phyloP scores from a whole-genome alignment of 1,139 yeast species.

The Hansenula lynferdii region DNA sequence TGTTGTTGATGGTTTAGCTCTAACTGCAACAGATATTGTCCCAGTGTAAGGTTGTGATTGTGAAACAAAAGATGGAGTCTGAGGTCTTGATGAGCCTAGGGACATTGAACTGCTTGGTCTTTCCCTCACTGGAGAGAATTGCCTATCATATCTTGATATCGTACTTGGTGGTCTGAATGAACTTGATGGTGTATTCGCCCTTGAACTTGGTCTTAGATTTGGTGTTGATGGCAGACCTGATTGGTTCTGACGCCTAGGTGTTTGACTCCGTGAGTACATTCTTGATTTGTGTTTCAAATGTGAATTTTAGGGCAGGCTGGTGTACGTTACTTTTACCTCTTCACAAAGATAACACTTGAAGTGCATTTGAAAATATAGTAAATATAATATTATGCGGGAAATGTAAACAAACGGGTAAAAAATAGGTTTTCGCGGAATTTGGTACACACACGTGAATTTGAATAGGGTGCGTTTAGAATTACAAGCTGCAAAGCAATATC shows the following conservation, averaged over 20 bases:
- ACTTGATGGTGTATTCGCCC: conserved; percentile 17
- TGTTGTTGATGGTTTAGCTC: conserved; percentile 29
- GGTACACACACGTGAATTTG: not conserved
- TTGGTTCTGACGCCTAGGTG: conserved; percentile 13
- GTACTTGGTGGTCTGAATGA: conserved; percentile 4
- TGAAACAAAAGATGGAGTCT: conserved; percentile 24
- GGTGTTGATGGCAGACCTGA: conserved; percentile 15
- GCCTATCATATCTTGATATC: conserved; percentile 9
- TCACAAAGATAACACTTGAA: no score
- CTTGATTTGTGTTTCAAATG: no score
- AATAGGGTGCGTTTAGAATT: no score
- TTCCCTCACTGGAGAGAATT: conserved; percentile 17
- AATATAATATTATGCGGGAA: no score
- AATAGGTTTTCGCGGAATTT: not conserved
- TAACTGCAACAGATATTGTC: conserved; percentile 31
- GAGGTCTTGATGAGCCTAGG: conserved; percentile 12
- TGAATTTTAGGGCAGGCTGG: no score
- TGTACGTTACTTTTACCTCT: no score
- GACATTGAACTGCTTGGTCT: conserved; percentile 12
- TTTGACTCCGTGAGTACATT: conserved; percentile 16
- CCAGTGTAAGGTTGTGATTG: conserved; percentile 26
- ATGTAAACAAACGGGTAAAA: conserved; percentile 8
- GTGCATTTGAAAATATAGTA: not conserved
- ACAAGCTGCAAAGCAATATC: no score
- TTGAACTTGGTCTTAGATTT: conserved; percentile 14